A percentile compares a stretch with the other conserved stretches of the same genome.
Conservation (phyloP, 2,329 filamentous ascomycete species). For the Nectriaceae sp. region DNA sequence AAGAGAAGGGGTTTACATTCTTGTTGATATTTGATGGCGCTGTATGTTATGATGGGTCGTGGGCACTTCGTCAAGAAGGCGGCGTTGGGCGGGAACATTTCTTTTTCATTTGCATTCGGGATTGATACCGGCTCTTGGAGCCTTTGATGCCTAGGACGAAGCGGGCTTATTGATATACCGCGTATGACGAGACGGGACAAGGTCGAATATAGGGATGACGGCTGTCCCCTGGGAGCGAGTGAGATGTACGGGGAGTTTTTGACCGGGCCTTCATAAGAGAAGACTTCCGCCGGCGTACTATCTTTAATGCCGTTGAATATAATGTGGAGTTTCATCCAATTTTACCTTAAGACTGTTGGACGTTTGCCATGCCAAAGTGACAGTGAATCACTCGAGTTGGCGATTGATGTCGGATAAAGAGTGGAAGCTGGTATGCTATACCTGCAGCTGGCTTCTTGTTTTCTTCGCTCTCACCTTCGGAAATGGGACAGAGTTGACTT, state of each 20-base stretch:
- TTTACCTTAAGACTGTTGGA: not conserved
- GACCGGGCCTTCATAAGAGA: conserved; percentile 10
- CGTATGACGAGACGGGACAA: conserved; percentile 15
- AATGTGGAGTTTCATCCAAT: conserved; percentile 7
- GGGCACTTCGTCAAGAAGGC: conserved; percentile 8
- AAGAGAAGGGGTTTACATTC: conserved; percentile 23
- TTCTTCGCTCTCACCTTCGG: not conserved
- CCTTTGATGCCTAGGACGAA: conserved; percentile 14
- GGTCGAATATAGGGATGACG: conserved; percentile 15
- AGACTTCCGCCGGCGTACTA: conserved; percentile 18
- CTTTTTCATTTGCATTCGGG: conserved; percentile 20
- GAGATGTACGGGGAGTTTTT: conserved; percentile 18
- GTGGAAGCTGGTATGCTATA: not conserved
- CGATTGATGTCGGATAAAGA: not conserved
- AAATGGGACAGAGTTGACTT: not conserved
- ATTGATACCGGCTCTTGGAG: conserved; percentile 21
- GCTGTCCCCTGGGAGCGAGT: conserved; percentile 17
- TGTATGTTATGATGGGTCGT: conserved; percentile 24
- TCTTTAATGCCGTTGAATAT: conserved; percentile 29
- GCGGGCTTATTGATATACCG: conserved; percentile 17
- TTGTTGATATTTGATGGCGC: conserved; percentile 29
- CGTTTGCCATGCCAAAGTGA: not conserved
- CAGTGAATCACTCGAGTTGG: not conserved
- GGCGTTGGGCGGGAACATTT: conserved; percentile 26
- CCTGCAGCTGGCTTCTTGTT: not conserved